phyloP scores from a whole-genome alignment of 805 yeast species.

The Cyberlindnera maclurae region DNA sequence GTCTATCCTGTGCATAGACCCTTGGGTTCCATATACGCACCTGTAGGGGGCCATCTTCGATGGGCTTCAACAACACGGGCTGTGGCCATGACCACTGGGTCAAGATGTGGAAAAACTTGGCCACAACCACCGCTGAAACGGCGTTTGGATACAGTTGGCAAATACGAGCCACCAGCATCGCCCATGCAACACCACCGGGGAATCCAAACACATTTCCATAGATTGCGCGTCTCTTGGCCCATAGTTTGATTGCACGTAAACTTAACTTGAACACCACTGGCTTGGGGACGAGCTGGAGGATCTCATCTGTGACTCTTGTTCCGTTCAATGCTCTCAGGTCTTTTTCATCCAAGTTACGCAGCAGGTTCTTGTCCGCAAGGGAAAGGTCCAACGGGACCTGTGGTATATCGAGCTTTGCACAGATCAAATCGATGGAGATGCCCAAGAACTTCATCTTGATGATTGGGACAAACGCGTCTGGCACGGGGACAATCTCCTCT shows the following conservation, averaged over 20 bases:
- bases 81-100: constrained; percentile 98
- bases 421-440: constrained; percentile 86
- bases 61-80: constrained; percentile 86
- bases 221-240: constrained; percentile 95
- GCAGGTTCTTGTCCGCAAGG: constrained; percentile 74
- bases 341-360: constrained; percentile 83
- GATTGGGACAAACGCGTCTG: constrained; percentile 97
- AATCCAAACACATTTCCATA: constrained; percentile 95
- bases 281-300: constrained; percentile 82
- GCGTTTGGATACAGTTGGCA: constrained; percentile 97
- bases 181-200: constrained; percentile 99
- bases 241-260: constrained; percentile 82
- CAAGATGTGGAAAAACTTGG: constrained; percentile 80
- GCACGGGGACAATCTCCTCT: constrained; percentile 88
- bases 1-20: constrained; percentile 80
- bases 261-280: constrained; percentile 91
- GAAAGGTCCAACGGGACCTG: constrained; percentile 73
- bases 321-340: constrained; percentile 90
- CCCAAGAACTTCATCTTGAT: constrained; percentile 85
- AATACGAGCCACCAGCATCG: constrained; percentile 96
- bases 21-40: constrained; percentile 97
- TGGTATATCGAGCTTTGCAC: constrained; percentile 76
- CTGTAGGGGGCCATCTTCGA: constrained; percentile 95
- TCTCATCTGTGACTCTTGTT: constrained; percentile 95
- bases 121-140: constrained; percentile 84